Percentiles rank a stretch among this genome's conserved stretches.
Conservation (phyloP, 2,329 filamentous ascomycete genomes). For the Botrytis galanthina region DNA sequence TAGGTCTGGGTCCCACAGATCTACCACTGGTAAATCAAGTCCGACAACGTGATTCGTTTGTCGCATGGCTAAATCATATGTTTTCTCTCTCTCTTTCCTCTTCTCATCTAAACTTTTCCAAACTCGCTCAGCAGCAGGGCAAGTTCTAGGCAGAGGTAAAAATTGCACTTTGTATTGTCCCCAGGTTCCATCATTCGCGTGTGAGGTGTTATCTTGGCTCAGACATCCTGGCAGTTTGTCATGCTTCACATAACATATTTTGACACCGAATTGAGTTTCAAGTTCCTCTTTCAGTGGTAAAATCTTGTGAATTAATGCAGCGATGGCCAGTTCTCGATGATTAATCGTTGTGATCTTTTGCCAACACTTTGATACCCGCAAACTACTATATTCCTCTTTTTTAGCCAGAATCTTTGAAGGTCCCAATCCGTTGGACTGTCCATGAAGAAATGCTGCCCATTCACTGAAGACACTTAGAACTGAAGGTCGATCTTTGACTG, state of each 20-base stretch:
- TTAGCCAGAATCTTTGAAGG: not conserved
- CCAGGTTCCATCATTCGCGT: not conserved
- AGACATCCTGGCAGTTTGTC: not conserved
- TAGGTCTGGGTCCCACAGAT: not conserved
- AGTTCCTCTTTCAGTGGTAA: not conserved
- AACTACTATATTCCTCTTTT: not conserved
- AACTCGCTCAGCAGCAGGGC: fast-evolving
- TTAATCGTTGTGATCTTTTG: fast-evolving
- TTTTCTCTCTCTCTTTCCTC: not conserved
- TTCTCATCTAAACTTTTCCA: not conserved
- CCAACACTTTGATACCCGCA: too few species aligned
- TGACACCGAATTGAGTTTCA: not conserved
- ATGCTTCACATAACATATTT: not conserved
- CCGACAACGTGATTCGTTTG: not conserved
- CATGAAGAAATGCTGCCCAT: not conserved
- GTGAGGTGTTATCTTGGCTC: not conserved
- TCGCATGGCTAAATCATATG: not conserved
- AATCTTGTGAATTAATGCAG: not conserved
- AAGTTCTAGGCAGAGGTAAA: too few species aligned
- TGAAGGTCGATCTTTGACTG: too few species aligned
- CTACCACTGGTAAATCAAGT: not conserved
- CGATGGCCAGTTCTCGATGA: fast-evolving
- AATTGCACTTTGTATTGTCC: not conserved
- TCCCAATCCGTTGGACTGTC: not conserved
- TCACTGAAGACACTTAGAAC: fast-evolving